Evolutionary conservation across 805 yeast genomes (phyloP), one percentile per base, ranked within the genome.

Genomic region (Candida ponderosae): DNA sequence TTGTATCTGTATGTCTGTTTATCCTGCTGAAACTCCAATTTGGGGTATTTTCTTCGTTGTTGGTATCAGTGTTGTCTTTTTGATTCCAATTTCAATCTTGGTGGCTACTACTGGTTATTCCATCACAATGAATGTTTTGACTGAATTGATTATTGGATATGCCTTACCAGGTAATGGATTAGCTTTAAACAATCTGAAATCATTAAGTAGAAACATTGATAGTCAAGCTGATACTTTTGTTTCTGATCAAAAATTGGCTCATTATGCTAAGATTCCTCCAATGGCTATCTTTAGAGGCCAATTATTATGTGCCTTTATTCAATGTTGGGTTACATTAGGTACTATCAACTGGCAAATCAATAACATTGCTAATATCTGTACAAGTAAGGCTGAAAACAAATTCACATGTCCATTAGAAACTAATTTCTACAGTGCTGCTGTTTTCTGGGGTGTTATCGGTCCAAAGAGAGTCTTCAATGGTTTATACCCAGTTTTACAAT

Each of bases 151-250:
- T 41, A 58, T 72, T 35, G 79, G 80, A 24, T 72, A 74, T 45
- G 74, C 78, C 4, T 49, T 71, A 29, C 76, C 76, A 17, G 76
- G 77, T 34, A 71, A 74, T 38, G 79, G 76, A 21, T 51, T 62
- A 32, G 80, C 79, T 5, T 54, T 74, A 37, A 72, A 70, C 65
- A 60, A 70, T 11, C 51, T 74, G 40, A 74, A 74, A 41, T 68
- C 72, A 1, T 66, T 63, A 36, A 79, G 78, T 31, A 72, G 75
- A 35, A 78, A 76, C 48, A 74, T 77, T 43, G 80, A 75, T 50
- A 71, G 72, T 21, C 84, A 78, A 56, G 82, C 85, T 11, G 76
- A 77, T 42, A 70, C 64, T 49, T 80, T 72, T 53, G 70, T 76
- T 35, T 67, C 73, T 48, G 75, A 74, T 47, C 67, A 65, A 46